phyloP scores from a whole-genome alignment of 352 stramenopile genomes.

The Phytophthora sansomeana region DNA sequence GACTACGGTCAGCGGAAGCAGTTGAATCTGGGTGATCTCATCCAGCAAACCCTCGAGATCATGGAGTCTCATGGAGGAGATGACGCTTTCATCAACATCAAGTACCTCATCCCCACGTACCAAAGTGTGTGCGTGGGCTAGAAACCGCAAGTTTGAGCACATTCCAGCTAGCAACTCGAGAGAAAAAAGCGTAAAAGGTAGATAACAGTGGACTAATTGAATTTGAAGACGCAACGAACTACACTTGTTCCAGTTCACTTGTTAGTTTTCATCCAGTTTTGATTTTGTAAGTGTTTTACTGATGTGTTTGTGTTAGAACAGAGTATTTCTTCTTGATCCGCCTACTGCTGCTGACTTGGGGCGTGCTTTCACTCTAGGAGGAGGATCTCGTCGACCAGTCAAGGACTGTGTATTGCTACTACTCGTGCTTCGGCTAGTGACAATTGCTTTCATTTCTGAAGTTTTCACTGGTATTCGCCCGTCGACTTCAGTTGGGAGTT shows the following conservation, averaged over 20 bases:
- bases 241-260: neutral
- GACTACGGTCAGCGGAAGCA: conserved; percentile 97
- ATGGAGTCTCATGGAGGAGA: conserved; percentile 97
- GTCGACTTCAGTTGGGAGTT: conserved; percentile 21
- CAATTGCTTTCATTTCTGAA: neutral
- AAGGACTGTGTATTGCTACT: conserved; percentile 17
- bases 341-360: conserved; percentile 39
- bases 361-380: conserved; percentile 17
- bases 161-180: conserved; percentile 1
- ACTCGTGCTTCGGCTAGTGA: conserved; percentile 3
- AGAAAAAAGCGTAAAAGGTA: neutral
- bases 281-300: neutral
- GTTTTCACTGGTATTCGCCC: conserved; percentile 16
- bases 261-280: neutral
- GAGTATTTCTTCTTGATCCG: conserved; percentile 12
- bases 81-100: conserved; percentile 99
- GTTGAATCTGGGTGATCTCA: conserved; percentile 96
- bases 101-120: conserved; percentile 97
- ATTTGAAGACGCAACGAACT: neutral
- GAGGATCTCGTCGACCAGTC: conserved; percentile 2
- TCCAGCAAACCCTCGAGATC: conserved; percentile 97
- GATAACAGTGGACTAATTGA: neutral
- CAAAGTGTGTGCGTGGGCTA: conserved; percentile 91
- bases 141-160: neutral
- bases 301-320: conserved; percentile 2